phyloP scores from a whole-genome alignment of 306 rosid species.

The Malus orientalis region DNA sequence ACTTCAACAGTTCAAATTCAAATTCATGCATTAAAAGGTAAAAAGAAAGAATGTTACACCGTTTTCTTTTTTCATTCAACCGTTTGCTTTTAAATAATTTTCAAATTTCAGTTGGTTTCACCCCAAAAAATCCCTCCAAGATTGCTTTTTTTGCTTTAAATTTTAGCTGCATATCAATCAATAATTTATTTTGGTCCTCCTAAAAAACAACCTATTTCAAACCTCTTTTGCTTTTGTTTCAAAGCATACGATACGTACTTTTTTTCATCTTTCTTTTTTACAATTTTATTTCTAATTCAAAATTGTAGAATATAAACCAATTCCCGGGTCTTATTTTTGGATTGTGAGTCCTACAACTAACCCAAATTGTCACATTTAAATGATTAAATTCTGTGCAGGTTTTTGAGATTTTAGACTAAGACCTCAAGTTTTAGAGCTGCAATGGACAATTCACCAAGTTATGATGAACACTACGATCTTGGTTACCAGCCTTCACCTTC shows the following conservation, averaged over 20 bases:
- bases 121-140: neutral
- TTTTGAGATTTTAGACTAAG: constrained; percentile 29
- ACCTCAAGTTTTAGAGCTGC: neutral
- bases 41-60: constrained; percentile 26
- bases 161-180: constrained; percentile 32
- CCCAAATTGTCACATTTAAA: constrained; percentile 8
- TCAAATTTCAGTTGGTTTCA: neutral
- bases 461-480: constrained; percentile 45
- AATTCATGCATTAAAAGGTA: constrained; percentile 24
- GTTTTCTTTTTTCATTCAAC: constrained; percentile 23
- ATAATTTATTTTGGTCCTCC: constrained; percentile 29
- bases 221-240: constrained; percentile 47
- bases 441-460: constrained; percentile 52
- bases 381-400: constrained; percentile 47
- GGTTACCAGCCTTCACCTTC: constrained; percentile 59
- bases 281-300: constrained; percentile 10
- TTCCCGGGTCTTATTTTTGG: constrained; percentile 13
- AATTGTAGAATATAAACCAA: constrained; percentile 10
- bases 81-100: neutral
- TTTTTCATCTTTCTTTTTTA: constrained; percentile 1
- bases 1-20: constrained; percentile 43
- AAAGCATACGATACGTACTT: constrained; percentile 18
- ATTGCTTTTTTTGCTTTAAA: constrained; percentile 12
- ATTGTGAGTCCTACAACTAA: constrained; percentile 14
- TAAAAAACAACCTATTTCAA: constrained; percentile 34